Evolutionary conservation across 83 land plant genomes (phyloP), one percentile per base, ranked within the genome.

Genomic region (Diphasiastrum complanatum): DNA sequence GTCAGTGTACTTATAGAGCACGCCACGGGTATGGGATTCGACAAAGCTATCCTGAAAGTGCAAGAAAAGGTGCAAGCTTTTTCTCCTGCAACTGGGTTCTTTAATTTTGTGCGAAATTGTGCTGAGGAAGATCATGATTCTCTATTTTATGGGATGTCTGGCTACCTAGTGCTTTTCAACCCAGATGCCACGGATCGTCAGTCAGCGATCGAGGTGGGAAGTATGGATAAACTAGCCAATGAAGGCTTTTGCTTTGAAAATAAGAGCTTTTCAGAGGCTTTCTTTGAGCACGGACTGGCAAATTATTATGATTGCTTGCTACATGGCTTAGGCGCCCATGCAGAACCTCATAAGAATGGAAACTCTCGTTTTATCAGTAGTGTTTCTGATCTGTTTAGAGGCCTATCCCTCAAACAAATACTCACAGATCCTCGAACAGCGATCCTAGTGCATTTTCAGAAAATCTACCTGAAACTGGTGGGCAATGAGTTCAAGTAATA

Each of bases 241-340:
- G 4, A 51, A 4, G 10, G 5, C 24, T 20, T 20, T 16, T 20
- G 55, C 24, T 27, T 51, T 8, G 55, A 26, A 24, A 19, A 33
- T 4, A 51, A 51, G 19, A 27, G 33, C 3, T 8, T 16, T 2
- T 2, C 10, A 8, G 28, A 51, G 55, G 4, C 30, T 16, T 20
- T 10, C 28, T 20, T 51, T 12, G 55, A 51, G 55, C 55, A 51
- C 30, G 55, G 55, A 22, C 10, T 51, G 55, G 55, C 55, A 3
- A 51, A 51, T 19, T 19, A 51, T 24, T 51, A 51, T 19, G 55
- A 10, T 22, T 51, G 55, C 28, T 16, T 51, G 55, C 33, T 25
- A 27, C 55, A 51, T 33, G 10, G 30, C 16, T 16, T 25, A 8
- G 27, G 33, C 30, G 4, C 55, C 19, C 27, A 4, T n/a, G n/a